Base-by-base conservation (phyloP, 2,329 filamentous ascomycete species). In the Triangularia verruculosa region DNA sequence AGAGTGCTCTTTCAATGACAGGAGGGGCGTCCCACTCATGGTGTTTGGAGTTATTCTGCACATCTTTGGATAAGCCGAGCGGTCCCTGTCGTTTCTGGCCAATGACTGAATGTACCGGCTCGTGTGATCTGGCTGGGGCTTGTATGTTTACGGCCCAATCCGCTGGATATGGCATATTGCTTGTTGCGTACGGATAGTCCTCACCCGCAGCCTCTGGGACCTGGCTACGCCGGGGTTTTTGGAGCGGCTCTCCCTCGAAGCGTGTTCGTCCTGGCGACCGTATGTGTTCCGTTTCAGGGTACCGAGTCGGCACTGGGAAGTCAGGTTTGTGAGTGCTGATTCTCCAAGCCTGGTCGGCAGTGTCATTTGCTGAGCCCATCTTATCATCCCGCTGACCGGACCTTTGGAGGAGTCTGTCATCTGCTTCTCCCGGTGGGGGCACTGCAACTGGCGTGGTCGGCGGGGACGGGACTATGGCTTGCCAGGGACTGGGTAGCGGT, bases 1-100 rank as follows among this genome's bases (percentile, higher is more conserved):
- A 65, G n/a, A 68, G 12, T 0, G 65, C 67, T 15, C 67, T 52
- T 57, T 68, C 67, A 8, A 67, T 65, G 4, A 68, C 65, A 6
- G 67, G 67, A 17, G 67, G 67, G 1, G 67, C 62, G 47, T 67
- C 65, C 67, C 67, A 68, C 52, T 64, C 65, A 5, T 68, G 61
- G 25, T 61, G 60, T n/a, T 52, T 28, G 5, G 53, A 24, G 13
- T 47, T 56, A 47, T 15, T 53, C 8, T 8, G 43, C 61, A n/a
- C n/a, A n/a, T n/a, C n/a, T n/a, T 13, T 59, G 6, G 22, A 13
- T 15, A 17, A 4, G 25, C 17, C 27, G 59, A 57, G 53, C 54
- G 62, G 20, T 58, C 34, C 32, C 58, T 67, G 4, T 32, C 1
- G 32, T 25, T 8, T 53, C 4, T 13, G 59, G 11, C 13, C 56